Evolutionary conservation across 495 filamentous ascomycete species (phyloP).

Genomic region (Chaetomidium leptoderma): DNA sequence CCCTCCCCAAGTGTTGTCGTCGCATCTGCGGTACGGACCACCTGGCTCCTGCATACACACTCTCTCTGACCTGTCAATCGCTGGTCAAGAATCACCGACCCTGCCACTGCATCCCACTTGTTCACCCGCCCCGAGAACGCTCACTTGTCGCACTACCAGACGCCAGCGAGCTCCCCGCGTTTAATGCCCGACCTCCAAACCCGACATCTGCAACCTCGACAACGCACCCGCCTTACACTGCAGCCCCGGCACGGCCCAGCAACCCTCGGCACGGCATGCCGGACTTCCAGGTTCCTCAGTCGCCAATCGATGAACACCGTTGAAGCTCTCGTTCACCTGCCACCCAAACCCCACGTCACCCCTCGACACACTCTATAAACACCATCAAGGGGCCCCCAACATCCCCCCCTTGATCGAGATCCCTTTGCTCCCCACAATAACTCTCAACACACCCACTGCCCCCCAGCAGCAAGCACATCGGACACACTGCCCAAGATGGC

Average conservation of each 20-base stretch:
- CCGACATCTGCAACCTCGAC: conserved; percentile 22
- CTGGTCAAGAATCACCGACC: not conserved
- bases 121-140: conserved; percentile 6
- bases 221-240: conserved; percentile 20
- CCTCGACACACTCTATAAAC: conserved; percentile 25
- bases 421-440: conserved; percentile 1
- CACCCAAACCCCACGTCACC: conserved; percentile 21
- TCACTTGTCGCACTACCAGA: conserved; percentile 18
- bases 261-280: conserved; percentile 12
- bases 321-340: conserved; percentile 10
- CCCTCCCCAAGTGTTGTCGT: not conserved
- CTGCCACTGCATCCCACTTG: conserved; percentile 19
- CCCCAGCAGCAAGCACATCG: not conserved
- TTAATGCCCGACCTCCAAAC: conserved; percentile 40
- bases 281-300: conserved; percentile 18
- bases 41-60: not conserved
- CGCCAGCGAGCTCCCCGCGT: conserved; percentile 32
- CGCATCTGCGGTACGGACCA: not conserved
- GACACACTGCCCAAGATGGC: conserved; percentile 26
- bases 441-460: conserved; percentile 2
- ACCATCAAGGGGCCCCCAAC: conserved; percentile 19
- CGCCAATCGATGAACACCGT: conserved; percentile 18
- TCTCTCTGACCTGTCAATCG: conserved; percentile 16
- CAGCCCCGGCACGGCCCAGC: conserved; percentile 17
- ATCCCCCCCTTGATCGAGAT: conserved; percentile 16